Percentiles rank a stretch among this genome's conserved stretches.
phyloP scores from a whole-genome alignment of 2,329 filamentous ascomycete species.

The Pseudogymnoascus sp. region DNA sequence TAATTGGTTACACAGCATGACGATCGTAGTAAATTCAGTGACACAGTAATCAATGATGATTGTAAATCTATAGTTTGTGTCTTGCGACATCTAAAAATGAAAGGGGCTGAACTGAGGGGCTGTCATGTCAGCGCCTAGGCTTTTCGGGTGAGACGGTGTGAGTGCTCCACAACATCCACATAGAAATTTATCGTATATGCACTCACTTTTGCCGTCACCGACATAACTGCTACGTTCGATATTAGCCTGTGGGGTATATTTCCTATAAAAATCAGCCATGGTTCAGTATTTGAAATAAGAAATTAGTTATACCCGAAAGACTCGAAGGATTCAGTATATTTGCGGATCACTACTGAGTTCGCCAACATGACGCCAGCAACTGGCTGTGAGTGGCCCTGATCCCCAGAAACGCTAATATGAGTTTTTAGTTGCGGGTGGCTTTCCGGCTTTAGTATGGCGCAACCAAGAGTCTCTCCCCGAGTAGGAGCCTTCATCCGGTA shows the following conservation, averaged over 20 bases:
- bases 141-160: neutral
- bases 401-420: neutral
- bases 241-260: neutral
- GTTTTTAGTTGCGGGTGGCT: neutral
- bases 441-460: constrained; percentile 1
- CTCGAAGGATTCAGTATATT: neutral
- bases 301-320: neutral
- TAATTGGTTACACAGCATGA: neutral
- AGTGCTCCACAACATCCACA: neutral
- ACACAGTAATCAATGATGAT: neutral
- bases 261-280: neutral
- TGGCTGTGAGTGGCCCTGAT: neutral
- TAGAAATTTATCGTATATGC: neutral
- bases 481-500: neutral
- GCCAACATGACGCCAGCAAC: neutral
- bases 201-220: neutral
- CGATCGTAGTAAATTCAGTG: neutral
- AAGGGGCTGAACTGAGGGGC: neutral
- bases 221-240: neutral
- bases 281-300: neutral
- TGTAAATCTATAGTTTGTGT: neutral
- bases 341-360: neutral
- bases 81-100: neutral
- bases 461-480: neutral
- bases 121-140: neutral